Evolutionary conservation across 2,329 filamentous ascomycete genomes (phyloP).

Genomic region (Sphaerulina vaccinii): DNA sequence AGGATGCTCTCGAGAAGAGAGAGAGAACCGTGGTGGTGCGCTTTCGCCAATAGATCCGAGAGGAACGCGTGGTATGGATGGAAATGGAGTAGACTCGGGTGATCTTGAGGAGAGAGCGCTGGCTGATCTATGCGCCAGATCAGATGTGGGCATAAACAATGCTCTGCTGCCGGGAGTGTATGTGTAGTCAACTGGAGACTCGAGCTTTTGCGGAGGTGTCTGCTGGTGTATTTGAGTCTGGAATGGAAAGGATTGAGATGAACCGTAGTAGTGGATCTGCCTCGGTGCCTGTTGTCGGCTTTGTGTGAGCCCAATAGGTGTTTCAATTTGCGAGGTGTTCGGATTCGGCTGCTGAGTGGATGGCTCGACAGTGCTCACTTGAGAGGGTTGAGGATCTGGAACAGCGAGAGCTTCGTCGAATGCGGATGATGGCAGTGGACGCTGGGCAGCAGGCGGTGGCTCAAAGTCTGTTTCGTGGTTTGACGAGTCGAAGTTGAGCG

Average conservation of each 20-base stretch:
- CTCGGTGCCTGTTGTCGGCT: neutral
- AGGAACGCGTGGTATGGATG: conserved; percentile 26
- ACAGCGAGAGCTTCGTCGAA: neutral
- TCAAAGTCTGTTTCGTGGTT: conserved; percentile 17
- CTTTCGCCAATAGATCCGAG: conserved; percentile 30
- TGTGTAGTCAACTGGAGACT: neutral
- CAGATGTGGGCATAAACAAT: neutral
- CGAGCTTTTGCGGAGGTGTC: neutral
- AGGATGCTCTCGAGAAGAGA: neutral
- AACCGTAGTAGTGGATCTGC: conserved; percentile 1
- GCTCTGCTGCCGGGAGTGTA: conserved; percentile 3
- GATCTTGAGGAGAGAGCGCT: conserved; percentile 6
- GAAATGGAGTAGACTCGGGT: conserved; percentile 25
- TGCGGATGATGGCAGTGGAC: conserved; percentile 13
- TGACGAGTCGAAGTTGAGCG: conserved; percentile 5
- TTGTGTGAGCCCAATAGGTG: conserved; percentile 1
- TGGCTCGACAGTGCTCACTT: neutral
- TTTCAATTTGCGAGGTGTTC: neutral
- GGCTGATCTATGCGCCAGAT: neutral
- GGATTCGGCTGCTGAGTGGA: neutral
- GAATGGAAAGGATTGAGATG: conserved; percentile 22
- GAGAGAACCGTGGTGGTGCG: conserved; percentile 19
- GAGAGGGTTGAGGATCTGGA: neutral
- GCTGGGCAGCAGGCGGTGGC: conserved; percentile 23
- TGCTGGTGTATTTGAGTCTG: conserved; percentile 25